Evolutionary conservation across 345 rosid genomes (phyloP).

Genomic region (Alliaria petiolata): DNA sequence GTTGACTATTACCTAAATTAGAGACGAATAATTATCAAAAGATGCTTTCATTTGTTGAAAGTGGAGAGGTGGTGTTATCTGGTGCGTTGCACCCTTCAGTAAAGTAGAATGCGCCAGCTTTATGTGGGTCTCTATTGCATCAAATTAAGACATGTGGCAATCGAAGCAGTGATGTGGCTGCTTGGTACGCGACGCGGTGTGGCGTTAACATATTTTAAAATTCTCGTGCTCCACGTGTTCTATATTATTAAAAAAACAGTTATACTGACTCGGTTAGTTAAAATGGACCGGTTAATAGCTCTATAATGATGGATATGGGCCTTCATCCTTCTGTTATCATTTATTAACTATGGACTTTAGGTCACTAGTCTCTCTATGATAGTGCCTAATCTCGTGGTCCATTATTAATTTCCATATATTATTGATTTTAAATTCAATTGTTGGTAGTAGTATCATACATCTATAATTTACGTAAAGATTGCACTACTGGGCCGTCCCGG

Average conservation of each 20-base stretch:
- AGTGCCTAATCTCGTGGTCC: no score
- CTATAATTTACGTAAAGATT: no score
- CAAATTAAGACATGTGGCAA: not conserved
- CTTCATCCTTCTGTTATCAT: not conserved
- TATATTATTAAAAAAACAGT: not conserved
- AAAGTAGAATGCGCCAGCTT: not conserved
- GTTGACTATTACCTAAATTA: not conserved
- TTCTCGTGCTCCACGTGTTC: constrained; percentile 19
- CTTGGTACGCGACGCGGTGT: not conserved
- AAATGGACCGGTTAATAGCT: not conserved
- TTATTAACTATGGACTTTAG: no score
- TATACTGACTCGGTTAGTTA: not conserved
- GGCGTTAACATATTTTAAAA: not conserved
- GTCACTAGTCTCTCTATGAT: no score
- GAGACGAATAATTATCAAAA: not conserved
- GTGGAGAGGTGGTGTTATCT: constrained; percentile 13
- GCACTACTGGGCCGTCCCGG: no score
- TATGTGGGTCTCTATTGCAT: constrained; percentile 16
- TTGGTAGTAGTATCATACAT: no score
- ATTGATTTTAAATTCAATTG: no score
- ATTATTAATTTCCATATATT: no score
- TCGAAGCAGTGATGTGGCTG: constrained; percentile 1
- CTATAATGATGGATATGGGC: constrained; percentile 12
- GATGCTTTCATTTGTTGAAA: no score
- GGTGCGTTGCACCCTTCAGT: not conserved